Percentiles rank a stretch among this genome's conserved stretches.
These are phyloP conservation scores for Nyssa sinensis DNA, from an alignment of 148 eudicot species.

Conservation along the genomic window DNA sequence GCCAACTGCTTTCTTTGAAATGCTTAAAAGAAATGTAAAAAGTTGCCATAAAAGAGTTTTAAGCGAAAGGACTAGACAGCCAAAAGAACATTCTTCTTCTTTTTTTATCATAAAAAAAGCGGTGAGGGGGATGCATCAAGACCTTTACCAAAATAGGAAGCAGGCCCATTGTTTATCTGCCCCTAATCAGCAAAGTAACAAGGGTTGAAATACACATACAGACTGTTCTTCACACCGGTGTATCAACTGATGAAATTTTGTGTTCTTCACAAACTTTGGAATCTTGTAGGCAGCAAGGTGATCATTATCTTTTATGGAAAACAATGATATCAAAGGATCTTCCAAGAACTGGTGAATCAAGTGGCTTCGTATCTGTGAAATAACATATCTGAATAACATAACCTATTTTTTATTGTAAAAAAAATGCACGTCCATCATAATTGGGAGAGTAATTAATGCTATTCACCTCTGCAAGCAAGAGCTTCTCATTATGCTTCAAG, in stretches of 20 bases:
- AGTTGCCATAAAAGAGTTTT: background rate
- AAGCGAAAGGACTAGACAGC: no score
- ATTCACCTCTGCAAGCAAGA: constrained; percentile 92
- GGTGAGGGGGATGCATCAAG: background rate
- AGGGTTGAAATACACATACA: constrained; percentile 38
- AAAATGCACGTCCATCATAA: background rate
- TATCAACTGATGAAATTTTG: constrained; percentile 72
- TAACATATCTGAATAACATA: constrained; percentile 13
- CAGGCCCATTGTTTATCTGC: background rate
- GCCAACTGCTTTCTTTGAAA: background rate
- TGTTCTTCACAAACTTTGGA: constrained; percentile 57
- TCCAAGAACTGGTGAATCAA: constrained; percentile 80
- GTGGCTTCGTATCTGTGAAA: constrained; percentile 72
- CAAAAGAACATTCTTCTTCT: background rate
- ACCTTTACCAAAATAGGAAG: background rate
- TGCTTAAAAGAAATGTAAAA: background rate
- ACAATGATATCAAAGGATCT: constrained; percentile 73
- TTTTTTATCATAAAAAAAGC: background rate
- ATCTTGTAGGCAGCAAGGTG: constrained; percentile 94
- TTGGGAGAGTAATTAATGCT: background rate
- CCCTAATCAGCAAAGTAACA: constrained; percentile 1
- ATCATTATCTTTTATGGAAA: constrained; percentile 83
- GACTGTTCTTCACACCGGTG: constrained; percentile 88
- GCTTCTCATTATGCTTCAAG: constrained; percentile 78
- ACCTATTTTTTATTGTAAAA: background rate